Evolutionary conservation across 768 basidiomycete species (phyloP).

Genomic region (Fistulinella prunicolor): DNA sequence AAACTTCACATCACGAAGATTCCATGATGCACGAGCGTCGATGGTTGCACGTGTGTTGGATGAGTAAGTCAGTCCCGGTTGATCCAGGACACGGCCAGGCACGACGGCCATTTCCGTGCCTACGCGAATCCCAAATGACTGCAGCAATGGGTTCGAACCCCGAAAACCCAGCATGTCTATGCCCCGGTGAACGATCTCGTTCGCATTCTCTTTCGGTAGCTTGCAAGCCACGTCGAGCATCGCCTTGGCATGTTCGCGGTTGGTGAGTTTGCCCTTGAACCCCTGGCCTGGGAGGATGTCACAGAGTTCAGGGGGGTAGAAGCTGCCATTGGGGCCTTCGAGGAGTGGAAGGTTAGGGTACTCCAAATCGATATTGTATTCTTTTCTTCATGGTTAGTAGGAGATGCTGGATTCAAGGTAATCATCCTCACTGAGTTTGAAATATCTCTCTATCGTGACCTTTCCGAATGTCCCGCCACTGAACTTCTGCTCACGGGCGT

Average conservation of each 20-base stretch:
- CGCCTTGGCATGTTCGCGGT: conserved; percentile 39
- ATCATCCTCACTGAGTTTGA: conserved; percentile 35
- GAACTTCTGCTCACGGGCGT: conserved; percentile 37
- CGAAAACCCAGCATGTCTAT: conserved; percentile 42
- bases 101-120: conserved; percentile 50
- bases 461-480: conserved; percentile 31
- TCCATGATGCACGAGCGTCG: conserved; percentile 48
- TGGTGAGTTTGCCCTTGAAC: conserved; percentile 47
- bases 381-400: conserved; percentile 24
- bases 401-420: background rate
- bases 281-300: conserved; percentile 40
- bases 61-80: conserved; percentile 43
- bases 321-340: conserved; percentile 34
- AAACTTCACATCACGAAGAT: conserved; percentile 54
- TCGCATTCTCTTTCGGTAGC: conserved; percentile 44
- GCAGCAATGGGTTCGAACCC: conserved; percentile 30
- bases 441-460: conserved; percentile 47
- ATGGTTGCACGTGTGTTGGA: conserved; percentile 24
- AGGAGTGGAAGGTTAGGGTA: conserved; percentile 41
- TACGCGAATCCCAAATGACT: conserved; percentile 44
- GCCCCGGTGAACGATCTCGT: conserved; percentile 41
- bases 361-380: conserved; percentile 35
- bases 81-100: conserved; percentile 48
- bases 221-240: conserved; percentile 51
- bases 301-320: conserved; percentile 48